phyloP scores from a whole-genome alignment of 257 asterid genomes.

The Gynochthodes officinalis region DNA sequence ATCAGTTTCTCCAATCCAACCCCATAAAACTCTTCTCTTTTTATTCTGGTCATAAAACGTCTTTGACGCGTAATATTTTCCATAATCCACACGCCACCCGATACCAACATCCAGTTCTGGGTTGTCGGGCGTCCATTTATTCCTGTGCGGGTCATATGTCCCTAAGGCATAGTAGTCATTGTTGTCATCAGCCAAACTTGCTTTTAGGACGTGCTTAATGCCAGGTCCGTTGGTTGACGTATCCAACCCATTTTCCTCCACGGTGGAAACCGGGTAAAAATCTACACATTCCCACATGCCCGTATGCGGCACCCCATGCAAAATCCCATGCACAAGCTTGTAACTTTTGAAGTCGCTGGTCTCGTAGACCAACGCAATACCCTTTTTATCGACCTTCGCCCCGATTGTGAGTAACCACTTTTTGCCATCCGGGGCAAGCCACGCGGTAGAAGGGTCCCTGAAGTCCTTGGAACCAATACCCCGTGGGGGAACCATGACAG shows the following conservation, averaged over 20 bases:
- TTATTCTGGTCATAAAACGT: slow-evolving; percentile 62
- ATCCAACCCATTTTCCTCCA: slow-evolving; percentile 54
- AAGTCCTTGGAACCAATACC: slow-evolving; percentile 63
- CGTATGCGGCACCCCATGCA: slow-evolving; percentile 65
- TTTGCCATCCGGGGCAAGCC: slow-evolving; percentile 53
- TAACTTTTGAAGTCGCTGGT: slow-evolving; percentile 48
- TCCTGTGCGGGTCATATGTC: slow-evolving; percentile 42
- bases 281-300: slow-evolving; percentile 96
- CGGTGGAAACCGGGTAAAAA: slow-evolving; percentile 60
- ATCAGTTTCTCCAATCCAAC: slow-evolving; percentile 78
- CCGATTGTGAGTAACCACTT: slow-evolving; percentile 68
- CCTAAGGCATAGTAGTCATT: slow-evolving; percentile 69
- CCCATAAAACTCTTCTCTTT: slow-evolving; percentile 67
- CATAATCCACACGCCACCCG: slow-evolving; percentile 64
- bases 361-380: slow-evolving; percentile 63
- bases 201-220: slow-evolving; percentile 64
- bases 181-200: slow-evolving; percentile 56
- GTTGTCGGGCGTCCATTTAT: slow-evolving; percentile 72
- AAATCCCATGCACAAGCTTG: slow-evolving; percentile 36
- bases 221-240: slow-evolving; percentile 67
- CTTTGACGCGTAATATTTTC: slow-evolving; percentile 72
- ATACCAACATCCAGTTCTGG: slow-evolving; percentile 62
- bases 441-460: slow-evolving; percentile 84
- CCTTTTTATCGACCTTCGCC: slow-evolving; percentile 52
- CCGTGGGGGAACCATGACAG: slow-evolving; percentile 74